phyloP scores from a whole-genome alignment of 176 grass and related monocot genomes.

The Olyra latifolia region DNA sequence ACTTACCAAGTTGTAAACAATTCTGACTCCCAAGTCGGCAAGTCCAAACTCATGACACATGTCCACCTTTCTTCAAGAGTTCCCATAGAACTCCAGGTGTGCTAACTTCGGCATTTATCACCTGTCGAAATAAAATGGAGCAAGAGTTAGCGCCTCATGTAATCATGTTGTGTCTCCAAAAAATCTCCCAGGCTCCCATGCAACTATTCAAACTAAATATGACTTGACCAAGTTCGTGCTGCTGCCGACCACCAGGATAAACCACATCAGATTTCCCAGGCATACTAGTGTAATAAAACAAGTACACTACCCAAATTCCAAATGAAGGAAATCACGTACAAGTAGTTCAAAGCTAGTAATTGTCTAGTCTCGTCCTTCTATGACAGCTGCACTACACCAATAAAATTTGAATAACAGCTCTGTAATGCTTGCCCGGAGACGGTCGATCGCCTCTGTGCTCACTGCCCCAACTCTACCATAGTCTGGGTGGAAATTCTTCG shows the following conservation, averaged over 20 bases:
- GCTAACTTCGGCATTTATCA: constrained; percentile 10
- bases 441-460: too few relatives aligned
- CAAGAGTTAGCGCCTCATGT: neutral
- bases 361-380: neutral
- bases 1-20: constrained; percentile 27
- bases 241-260: neutral
- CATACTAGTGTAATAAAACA: neutral
- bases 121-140: constrained; percentile 17
- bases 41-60: neutral
- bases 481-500: too few relatives aligned
- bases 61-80: constrained; percentile 12
- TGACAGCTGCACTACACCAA: neutral
- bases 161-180: constrained; percentile 2
- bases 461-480: too few relatives aligned
- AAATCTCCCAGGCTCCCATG: neutral
- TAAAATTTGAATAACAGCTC: neutral
- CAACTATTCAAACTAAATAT: constrained; percentile 19
- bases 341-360: neutral
- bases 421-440: too few relatives aligned
- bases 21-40: constrained; percentile 4
- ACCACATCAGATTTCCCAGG: neutral
- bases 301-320: neutral
- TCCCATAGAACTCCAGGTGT: neutral
- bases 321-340: neutral
- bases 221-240: neutral